Base-by-base conservation (phyloP, 2,329 filamentous ascomycete genomes). In the Coniella lustricola region DNA sequence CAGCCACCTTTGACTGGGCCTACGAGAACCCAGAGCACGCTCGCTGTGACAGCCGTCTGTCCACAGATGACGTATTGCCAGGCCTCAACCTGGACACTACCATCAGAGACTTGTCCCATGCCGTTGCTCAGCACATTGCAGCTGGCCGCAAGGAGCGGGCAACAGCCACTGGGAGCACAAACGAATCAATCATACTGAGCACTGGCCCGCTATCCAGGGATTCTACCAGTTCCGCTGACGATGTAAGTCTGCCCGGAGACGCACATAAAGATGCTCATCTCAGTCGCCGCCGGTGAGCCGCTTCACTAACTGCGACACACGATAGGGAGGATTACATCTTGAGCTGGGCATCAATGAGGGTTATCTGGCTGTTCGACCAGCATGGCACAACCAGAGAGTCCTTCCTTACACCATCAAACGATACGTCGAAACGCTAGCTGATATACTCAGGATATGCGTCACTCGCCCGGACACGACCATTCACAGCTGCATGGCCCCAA, bases 351-450 rank as follows among this genome's bases (percentile, higher is more conserved):
- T 67, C 29, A 51, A 58, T 14, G 49, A 52, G 7, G 40, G n/a
- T 4, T 50, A 44, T 2, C 41, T 73, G 16, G 52, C 64, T 14
- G 62, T 71, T 7, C 63, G 61, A 10, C 66, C 71, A n/a, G 52
- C 63, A 47, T 74, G 71, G 69, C 60, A 64, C 31, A 62, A 64
- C 12, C 56, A 67, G 4, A 66, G 60, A 35, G 66, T 72, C 57
- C 61, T 69, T 14, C 62, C 60, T 33, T 71, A 69, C 54, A 73
- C 71, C 52, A 60, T 73, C 1, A 62, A 61, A 2, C 64, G 63
- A 22, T 63, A 74, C 46, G 62, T 74, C 33, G 61, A 69, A 35
- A 66, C 64, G 20, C 61, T 76, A 29, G 60, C 63, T 42, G 67
- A 75, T 41, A 67, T 61, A 1, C 51, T 75, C 44, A 56, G 59